A percentile compares a stretch with the other conserved stretches of the same genome.
phyloP scores from a whole-genome alignment of 805 yeast species.

The Saturnispora halmiae region DNA sequence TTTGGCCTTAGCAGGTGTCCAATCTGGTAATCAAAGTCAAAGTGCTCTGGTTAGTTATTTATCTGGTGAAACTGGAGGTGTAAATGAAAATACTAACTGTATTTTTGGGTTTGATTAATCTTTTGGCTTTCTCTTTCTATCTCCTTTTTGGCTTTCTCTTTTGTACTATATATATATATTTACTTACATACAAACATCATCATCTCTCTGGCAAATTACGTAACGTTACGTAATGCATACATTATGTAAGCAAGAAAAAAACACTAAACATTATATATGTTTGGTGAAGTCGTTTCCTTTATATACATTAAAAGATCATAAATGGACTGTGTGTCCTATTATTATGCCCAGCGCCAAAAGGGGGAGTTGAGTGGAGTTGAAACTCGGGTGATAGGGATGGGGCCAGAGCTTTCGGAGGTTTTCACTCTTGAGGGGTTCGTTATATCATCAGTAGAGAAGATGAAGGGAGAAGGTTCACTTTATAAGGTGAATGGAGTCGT shows the following conservation, averaged over 20 bases:
- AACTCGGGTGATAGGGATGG: background rate
- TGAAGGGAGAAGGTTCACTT: too few relatives aligned
- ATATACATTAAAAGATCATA: background rate
- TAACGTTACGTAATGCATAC: too few relatives aligned
- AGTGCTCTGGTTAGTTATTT: background rate
- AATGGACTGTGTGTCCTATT: background rate
- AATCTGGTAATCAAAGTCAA: conserved; percentile 1
- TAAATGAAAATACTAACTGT: conserved; percentile 14
- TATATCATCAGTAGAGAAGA: background rate
- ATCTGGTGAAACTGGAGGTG: background rate
- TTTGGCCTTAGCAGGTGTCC: too few relatives aligned
- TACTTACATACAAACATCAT: too few relatives aligned
- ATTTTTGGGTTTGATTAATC: conserved; percentile 3
- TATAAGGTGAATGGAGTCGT: background rate
- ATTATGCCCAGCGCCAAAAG: background rate
- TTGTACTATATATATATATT: too few relatives aligned
- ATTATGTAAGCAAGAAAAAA: too few relatives aligned
- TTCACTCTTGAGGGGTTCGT: background rate
- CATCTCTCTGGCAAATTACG: too few relatives aligned
- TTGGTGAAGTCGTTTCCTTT: background rate
- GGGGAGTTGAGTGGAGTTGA: background rate
- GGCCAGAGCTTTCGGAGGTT: background rate
- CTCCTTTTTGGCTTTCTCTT: too few relatives aligned
- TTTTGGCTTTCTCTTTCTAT: too few relatives aligned
- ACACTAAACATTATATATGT: too few relatives aligned